Conservation (phyloP, 106 monocot genomes). For the Platanthera guangdongensis region DNA sequence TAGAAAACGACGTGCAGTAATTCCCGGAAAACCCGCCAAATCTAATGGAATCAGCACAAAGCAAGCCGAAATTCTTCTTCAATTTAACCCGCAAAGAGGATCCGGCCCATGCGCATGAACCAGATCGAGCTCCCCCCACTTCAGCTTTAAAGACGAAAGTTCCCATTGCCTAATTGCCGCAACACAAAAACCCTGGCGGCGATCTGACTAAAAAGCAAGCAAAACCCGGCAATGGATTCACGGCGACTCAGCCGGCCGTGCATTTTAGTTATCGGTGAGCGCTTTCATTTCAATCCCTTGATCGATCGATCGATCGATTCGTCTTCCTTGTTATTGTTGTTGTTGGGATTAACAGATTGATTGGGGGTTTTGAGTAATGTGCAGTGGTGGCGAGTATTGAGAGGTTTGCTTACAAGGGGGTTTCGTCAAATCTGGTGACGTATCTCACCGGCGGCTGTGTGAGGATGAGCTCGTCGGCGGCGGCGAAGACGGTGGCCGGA, state of each 20-base stretch:
- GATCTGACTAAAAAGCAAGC: slow-evolving; percentile 1
- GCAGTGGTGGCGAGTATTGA: slow-evolving; percentile 90
- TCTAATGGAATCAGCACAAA: too few relatives aligned
- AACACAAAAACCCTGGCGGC: slow-evolving; percentile 1
- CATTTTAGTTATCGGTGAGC: slow-evolving; percentile 73
- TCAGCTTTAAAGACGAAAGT: neutral
- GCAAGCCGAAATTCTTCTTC: neutral
- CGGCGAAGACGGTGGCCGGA: slow-evolving; percentile 67
- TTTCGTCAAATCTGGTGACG: slow-evolving; percentile 88
- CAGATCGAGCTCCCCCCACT: neutral
- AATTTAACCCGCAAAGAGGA: neutral
- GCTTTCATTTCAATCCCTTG: neutral
- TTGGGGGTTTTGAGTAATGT: neutral
- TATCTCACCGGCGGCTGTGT: slow-evolving; percentile 62
- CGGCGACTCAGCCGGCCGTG: slow-evolving; percentile 54
- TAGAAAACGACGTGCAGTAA: too few relatives aligned
- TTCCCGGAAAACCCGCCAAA: too few relatives aligned
- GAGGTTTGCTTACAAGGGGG: slow-evolving; percentile 94
- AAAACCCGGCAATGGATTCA: slow-evolving; percentile 2
- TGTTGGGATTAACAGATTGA: neutral
- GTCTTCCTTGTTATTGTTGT: neutral
- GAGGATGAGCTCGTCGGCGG: slow-evolving; percentile 71
- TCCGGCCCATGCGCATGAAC: neutral
- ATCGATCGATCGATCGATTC: neutral
- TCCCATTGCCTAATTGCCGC: neutral